phyloP scores from a whole-genome alignment of 208 protist genomes.

The Sergeia podlipaevii region DNA sequence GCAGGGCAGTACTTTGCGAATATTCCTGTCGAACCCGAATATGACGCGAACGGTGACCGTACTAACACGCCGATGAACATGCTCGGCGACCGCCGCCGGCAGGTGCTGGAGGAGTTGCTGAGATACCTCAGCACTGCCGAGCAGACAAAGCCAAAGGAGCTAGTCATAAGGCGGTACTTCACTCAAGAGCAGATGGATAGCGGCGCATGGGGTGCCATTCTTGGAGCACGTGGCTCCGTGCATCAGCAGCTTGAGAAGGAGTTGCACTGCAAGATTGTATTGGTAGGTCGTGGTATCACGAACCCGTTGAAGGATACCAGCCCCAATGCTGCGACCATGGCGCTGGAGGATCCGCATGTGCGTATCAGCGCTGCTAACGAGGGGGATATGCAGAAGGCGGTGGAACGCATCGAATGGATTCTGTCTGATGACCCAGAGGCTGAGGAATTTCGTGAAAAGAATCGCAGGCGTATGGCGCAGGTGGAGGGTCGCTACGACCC shows the following conservation, averaged over 20 bases:
- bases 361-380: slow-evolving; percentile 88
- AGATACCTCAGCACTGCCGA: slow-evolving; percentile 53
- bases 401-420: slow-evolving; percentile 91
- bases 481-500: slow-evolving; percentile 90
- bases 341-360: slow-evolving; percentile 87
- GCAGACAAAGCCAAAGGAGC: slow-evolving; percentile 65
- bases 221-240: slow-evolving; percentile 83
- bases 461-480: slow-evolving; percentile 85
- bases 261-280: slow-evolving; percentile 86
- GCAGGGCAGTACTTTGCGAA: slow-evolving; percentile 78
- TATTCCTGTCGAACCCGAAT: slow-evolving; percentile 70
- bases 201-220: slow-evolving; percentile 83
- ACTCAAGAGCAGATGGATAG: slow-evolving; percentile 83
- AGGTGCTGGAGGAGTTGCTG: slow-evolving; percentile 70
- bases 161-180: slow-evolving; percentile 88
- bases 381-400: slow-evolving; percentile 77
- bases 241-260: slow-evolving; percentile 88
- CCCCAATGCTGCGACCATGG: slow-evolving; percentile 57
- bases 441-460: slow-evolving; percentile 86
- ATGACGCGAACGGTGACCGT: slow-evolving; percentile 70
- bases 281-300: slow-evolving; percentile 90
- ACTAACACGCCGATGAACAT: slow-evolving; percentile 78
- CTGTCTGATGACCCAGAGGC: slow-evolving; percentile 89
- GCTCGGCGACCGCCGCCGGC: slow-evolving; percentile 57
- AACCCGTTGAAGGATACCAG: slow-evolving; percentile 86